Conservation (phyloP, 2,329 filamentous ascomycete genomes). For the Westerdykella aurantiaca region DNA sequence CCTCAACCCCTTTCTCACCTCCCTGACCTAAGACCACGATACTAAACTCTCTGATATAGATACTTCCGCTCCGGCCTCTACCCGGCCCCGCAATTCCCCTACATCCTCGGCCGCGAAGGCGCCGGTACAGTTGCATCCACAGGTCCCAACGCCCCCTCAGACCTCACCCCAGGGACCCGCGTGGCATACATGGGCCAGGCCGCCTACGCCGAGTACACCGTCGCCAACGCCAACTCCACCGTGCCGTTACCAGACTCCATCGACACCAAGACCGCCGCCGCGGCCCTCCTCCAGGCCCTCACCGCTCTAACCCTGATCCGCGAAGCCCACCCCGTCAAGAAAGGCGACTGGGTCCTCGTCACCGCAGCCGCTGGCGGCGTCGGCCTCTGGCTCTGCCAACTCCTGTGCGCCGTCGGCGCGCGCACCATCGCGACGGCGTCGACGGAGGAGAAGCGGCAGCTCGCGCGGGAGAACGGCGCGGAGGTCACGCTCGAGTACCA, state of each 20-base stretch:
- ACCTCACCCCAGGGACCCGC: constrained; percentile 60
- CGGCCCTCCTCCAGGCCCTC: constrained; percentile 70
- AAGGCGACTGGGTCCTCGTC: constrained; percentile 75
- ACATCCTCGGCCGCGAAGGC: constrained; percentile 74
- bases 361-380: constrained; percentile 84
- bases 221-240: constrained; percentile 49
- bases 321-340: constrained; percentile 64
- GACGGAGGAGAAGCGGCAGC: constrained; percentile 62
- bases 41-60: constrained; percentile 27
- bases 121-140: constrained; percentile 63
- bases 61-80: constrained; percentile 89
- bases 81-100: constrained; percentile 59
- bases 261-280: constrained; percentile 57
- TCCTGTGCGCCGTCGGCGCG: constrained; percentile 67
- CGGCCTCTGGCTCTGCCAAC: constrained; percentile 62
- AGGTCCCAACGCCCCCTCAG: constrained; percentile 47
- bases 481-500: constrained; percentile 66
- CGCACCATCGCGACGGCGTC: constrained; percentile 75
- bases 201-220: constrained; percentile 57
- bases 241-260: constrained; percentile 61
- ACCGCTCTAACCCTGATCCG: constrained; percentile 75
- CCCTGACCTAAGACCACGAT: constrained; percentile 1
- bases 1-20: background rate
- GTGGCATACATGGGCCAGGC: constrained; percentile 61
- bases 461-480: constrained; percentile 66